phyloP scores from a whole-genome alignment of 2,329 filamentous ascomycete species.

The Raffaelea deltoideospora region DNA sequence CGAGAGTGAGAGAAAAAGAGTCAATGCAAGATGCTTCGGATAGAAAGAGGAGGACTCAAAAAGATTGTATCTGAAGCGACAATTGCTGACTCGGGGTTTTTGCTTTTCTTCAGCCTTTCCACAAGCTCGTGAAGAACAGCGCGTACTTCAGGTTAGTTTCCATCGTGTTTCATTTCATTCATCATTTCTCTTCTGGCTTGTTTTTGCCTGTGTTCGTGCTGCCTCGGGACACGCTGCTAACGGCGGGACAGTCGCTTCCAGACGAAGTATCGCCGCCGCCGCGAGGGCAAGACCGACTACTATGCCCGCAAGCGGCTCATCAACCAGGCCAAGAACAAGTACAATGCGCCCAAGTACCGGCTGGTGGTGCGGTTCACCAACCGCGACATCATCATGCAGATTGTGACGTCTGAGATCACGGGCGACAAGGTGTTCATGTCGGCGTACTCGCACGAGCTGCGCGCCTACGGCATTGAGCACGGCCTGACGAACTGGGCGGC shows the following conservation, averaged over 20 bases:
- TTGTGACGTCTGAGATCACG: slow-evolving; percentile 87
- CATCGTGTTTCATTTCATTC: slow-evolving; percentile 2
- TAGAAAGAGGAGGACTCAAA: slow-evolving; percentile 26
- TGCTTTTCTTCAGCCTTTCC: slow-evolving; percentile 53
- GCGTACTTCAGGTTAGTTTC: slow-evolving; percentile 88
- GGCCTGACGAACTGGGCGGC: slow-evolving; percentile 99
- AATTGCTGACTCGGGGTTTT: slow-evolving; percentile 95
- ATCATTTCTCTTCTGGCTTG: not conserved
- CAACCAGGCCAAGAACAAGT: slow-evolving; percentile 99
- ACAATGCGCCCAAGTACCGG: slow-evolving; percentile 99
- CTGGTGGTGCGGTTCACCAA: slow-evolving; percentile 99
- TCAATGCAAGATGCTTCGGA: slow-evolving; percentile 99
- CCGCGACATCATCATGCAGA: slow-evolving; percentile 98
- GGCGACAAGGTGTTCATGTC: slow-evolving; percentile 93
- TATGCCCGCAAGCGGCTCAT: slow-evolving; percentile 99
- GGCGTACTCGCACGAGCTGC: slow-evolving; percentile 95
- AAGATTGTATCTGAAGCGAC: slow-evolving; percentile 71
- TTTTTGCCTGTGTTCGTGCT: too few species aligned
- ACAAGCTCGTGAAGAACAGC: slow-evolving; percentile 94
- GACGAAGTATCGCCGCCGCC: slow-evolving; percentile 99
- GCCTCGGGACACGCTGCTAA: not conserved
- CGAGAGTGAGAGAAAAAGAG: slow-evolving; percentile 29
- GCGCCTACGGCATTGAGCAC: slow-evolving; percentile 93
- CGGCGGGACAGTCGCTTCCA: slow-evolving; percentile 66
- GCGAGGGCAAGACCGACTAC: slow-evolving; percentile 98